Percentiles rank a stretch among this genome's conserved stretches.
Conservation (phyloP, 2,329 filamentous ascomycete species). For the Domatiomyces globalis region DNA sequence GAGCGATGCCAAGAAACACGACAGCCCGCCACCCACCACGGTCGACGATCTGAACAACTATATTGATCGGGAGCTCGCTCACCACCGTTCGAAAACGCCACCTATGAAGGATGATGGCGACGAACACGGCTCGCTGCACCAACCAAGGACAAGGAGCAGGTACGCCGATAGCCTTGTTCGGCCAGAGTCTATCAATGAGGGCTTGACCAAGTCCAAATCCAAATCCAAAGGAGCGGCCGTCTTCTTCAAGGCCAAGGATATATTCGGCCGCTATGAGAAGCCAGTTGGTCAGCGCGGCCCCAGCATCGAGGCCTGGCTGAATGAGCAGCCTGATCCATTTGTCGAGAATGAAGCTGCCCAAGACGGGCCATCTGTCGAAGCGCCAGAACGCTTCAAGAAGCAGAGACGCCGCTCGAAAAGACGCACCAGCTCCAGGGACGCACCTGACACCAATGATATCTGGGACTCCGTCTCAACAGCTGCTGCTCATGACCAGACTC, state of each 20-base stretch:
- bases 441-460: conserved; percentile 17
- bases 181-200: conserved; percentile 14
- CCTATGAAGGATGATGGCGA: neutral
- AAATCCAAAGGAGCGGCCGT: conserved; percentile 28
- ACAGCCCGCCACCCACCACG: neutral
- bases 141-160: conserved; percentile 9
- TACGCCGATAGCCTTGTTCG: conserved; percentile 14
- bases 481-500: neutral
- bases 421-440: conserved; percentile 12
- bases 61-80: neutral
- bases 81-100: neutral
- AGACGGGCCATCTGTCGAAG: conserved; percentile 18
- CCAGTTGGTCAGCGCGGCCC: conserved; percentile 32
- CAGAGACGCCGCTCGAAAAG: conserved; percentile 24
- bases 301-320: conserved; percentile 50
- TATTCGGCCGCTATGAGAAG: conserved; percentile 29
- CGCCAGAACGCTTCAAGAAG: conserved; percentile 29
- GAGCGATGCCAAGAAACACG: neutral
- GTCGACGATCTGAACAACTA: neutral
- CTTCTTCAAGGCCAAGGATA: conserved; percentile 31
- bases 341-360: conserved; percentile 24
- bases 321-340: conserved; percentile 42
- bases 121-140: neutral
- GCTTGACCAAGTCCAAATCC: conserved; percentile 16
- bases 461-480: conserved; percentile 11